Conservation (phyloP, 257 asterid genomes). For the Nicotiana attenuata region DNA sequence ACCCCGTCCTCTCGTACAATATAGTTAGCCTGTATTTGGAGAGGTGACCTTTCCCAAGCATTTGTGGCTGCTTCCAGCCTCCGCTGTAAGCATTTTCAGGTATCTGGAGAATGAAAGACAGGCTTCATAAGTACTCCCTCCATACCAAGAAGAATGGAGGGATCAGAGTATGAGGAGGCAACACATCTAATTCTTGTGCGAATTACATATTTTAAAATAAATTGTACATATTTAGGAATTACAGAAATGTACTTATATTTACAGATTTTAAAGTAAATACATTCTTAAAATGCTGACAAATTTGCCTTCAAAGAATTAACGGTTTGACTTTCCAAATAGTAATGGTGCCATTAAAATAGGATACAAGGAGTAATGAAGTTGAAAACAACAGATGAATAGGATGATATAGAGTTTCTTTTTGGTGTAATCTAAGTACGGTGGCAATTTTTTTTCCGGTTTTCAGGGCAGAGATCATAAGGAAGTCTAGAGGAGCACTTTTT, state of each 20-base stretch:
- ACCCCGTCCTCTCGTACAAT: neutral
- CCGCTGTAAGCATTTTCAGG: neutral
- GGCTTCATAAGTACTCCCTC: neutral
- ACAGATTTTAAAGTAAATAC: neutral
- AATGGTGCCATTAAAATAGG: neutral
- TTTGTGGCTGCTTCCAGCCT: neutral
- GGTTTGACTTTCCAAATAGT: neutral
- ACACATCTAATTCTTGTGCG: neutral
- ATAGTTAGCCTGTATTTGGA: neutral
- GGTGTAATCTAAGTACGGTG: slow-evolving; percentile 1
- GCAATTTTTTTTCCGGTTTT: neutral
- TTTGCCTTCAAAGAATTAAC: neutral
- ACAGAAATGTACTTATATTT: neutral
- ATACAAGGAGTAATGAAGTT: neutral
- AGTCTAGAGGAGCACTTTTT: slow-evolving; percentile 67
- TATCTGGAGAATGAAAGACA: neutral
- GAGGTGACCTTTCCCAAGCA: neutral
- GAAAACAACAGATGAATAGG: neutral
- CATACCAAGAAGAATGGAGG: neutral
- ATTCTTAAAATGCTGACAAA: neutral
- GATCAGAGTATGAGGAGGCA: neutral
- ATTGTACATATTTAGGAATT: neutral
- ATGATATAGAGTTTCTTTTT: neutral
- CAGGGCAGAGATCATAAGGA: slow-evolving; percentile 70
- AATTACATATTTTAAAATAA: neutral